Evolutionary conservation across 331 rosid genomes (phyloP).

Genomic region (Arachis monticola): DNA sequence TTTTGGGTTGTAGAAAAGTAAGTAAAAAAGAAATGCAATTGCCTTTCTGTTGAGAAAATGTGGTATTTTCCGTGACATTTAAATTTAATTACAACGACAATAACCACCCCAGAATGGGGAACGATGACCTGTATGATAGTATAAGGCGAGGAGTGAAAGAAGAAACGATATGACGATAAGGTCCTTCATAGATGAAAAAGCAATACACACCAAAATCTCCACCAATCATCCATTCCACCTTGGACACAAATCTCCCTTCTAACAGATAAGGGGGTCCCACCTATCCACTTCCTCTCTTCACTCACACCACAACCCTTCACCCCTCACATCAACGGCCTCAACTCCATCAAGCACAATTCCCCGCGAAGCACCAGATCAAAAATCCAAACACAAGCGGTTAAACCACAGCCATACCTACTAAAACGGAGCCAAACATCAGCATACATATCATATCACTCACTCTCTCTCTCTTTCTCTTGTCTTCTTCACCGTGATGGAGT

Average conservation of each 20-base stretch:
- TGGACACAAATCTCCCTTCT: slow-evolving; percentile 51
- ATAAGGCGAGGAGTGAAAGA: slow-evolving; percentile 5
- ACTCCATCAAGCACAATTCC: not conserved
- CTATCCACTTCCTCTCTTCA: slow-evolving; percentile 29
- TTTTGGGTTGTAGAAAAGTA: not conserved
- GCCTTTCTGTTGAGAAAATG: slow-evolving; percentile 10
- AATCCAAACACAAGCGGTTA: slow-evolving; percentile 26
- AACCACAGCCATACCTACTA: slow-evolving; percentile 38
- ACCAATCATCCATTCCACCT: slow-evolving; percentile 45
- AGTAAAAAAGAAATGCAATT: not conserved
- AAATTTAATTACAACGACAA: not conserved
- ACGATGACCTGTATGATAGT: no score
- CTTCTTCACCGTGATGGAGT: slow-evolving; percentile 63
- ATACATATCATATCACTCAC: slow-evolving; percentile 31
- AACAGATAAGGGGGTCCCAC: slow-evolving; percentile 72
- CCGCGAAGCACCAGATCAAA: not conserved
- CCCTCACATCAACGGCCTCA: not conserved
- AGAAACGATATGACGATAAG: slow-evolving; percentile 54
- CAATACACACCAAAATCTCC: not conserved
- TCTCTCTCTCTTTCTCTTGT: not conserved
- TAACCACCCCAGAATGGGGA: not conserved
- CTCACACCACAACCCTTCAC: slow-evolving; percentile 20
- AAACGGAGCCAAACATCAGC: slow-evolving; percentile 31
- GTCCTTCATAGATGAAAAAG: not conserved
- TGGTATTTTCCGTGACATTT: slow-evolving; percentile 5